phyloP scores from a whole-genome alignment of 2,329 filamentous ascomycete genomes.

The Pyricularia grisea region DNA sequence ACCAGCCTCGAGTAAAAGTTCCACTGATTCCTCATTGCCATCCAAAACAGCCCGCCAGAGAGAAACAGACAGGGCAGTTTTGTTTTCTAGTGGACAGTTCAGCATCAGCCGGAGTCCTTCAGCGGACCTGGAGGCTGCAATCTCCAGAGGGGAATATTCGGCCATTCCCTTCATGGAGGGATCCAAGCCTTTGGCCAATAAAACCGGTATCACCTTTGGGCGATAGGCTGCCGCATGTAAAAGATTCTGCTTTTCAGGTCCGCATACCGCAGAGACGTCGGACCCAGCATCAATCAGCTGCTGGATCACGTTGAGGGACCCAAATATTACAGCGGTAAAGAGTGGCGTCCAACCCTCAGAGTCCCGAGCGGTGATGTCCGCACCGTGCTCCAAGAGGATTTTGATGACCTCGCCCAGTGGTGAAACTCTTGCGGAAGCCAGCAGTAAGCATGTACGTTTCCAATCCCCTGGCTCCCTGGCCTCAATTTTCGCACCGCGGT shows the following conservation, averaged over 20 bases:
- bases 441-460: neutral
- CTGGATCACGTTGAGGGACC: neutral
- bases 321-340: neutral
- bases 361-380: neutral
- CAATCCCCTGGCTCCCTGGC: neutral
- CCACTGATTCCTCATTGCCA: neutral
- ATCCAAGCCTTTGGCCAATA: neutral
- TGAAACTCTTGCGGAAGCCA: neutral
- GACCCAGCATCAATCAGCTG: neutral
- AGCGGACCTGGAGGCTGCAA: neutral
- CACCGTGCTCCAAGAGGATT: neutral
- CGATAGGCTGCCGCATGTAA: neutral
- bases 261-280: neutral
- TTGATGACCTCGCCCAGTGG: neutral
- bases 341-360: neutral
- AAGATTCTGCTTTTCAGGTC: neutral
- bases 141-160: neutral
- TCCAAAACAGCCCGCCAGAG: neutral
- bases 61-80: neutral
- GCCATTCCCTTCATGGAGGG: neutral
- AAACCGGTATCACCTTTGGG: neutral
- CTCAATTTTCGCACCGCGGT: neutral
- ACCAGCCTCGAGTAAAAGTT: neutral
- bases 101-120: neutral
- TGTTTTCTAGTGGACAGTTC: neutral